Evolutionary conservation across 305 asterid species (phyloP).

Genomic region (Solanum aculeatissimum): DNA sequence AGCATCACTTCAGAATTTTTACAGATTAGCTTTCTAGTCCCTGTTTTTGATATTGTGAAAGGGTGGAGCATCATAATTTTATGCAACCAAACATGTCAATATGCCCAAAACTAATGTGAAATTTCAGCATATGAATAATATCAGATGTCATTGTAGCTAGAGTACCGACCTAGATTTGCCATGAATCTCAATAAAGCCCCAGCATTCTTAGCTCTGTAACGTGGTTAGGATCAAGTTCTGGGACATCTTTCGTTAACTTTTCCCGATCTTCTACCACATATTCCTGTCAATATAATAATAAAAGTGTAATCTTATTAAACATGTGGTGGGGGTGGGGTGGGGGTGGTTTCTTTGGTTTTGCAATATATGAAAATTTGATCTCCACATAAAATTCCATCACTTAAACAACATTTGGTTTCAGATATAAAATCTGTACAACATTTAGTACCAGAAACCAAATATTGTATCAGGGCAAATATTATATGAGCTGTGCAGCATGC

Average conservation of each 20-base stretch:
- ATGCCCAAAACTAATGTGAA: not conserved
- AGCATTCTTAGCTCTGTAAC: conserved; percentile 22
- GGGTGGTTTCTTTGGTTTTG: not conserved
- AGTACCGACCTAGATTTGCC: not conserved
- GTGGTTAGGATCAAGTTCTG: conserved; percentile 26
- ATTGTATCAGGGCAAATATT: not conserved
- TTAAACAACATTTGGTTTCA: not conserved
- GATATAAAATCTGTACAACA: not conserved
- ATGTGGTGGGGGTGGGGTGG: not conserved
- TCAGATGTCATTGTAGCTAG: not conserved
- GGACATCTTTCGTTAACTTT: conserved; percentile 34
- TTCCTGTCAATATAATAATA: conserved; percentile 38
- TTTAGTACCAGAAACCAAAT: not conserved
- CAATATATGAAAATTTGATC: not conserved
- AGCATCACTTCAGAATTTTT: not conserved
- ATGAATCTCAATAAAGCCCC: conserved; percentile 12
- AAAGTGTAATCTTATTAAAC: not conserved
- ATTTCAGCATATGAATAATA: not conserved
- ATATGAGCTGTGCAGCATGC: not conserved
- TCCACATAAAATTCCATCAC: not conserved
- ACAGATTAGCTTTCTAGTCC: not conserved
- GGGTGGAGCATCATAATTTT: not conserved
- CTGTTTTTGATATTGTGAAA: not conserved
- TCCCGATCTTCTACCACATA: conserved; percentile 90
- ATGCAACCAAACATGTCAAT: not conserved